Conservation (phyloP, 352 stramenopile species). For the Bremia lactucae region DNA sequence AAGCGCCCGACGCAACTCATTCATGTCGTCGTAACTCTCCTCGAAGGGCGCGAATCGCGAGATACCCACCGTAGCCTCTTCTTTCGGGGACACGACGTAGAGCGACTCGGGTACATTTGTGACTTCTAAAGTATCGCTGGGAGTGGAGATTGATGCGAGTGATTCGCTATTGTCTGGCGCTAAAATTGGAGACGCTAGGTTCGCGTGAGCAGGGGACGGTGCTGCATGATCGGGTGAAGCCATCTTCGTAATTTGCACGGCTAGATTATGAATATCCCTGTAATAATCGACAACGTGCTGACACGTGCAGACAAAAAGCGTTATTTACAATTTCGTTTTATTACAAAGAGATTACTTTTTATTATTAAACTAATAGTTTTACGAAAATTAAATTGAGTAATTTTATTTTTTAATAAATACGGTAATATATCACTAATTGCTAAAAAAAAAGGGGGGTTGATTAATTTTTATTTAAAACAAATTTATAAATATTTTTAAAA, state of each 20-base stretch:
- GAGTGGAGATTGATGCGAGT: slow-evolving; percentile 1
- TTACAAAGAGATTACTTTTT: too few species aligned
- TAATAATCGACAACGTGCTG: too few species aligned
- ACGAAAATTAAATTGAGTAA: too few species aligned
- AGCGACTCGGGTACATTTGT: slow-evolving; percentile 7
- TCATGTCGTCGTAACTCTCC: slow-evolving; percentile 68
- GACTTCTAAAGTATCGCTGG: slow-evolving; percentile 12
- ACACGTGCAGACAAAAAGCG: too few species aligned
- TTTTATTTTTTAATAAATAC: too few species aligned
- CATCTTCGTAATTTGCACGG: slow-evolving; percentile 19
- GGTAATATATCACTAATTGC: too few species aligned
- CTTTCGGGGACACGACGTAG: slow-evolving; percentile 8
- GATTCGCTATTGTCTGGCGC: background rate
- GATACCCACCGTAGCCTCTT: background rate
- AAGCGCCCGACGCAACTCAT: slow-evolving; percentile 56
- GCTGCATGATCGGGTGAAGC: background rate
- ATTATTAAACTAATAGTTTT: too few species aligned
- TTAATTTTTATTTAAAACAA: too few species aligned
- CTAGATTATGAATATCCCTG: slow-evolving; percentile 27
- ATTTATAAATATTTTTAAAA: too few species aligned
- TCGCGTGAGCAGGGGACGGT: background rate
- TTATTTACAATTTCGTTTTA: too few species aligned
- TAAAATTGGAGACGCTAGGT: background rate
- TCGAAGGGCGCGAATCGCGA: slow-evolving; percentile 44
- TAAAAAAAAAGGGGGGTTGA: too few species aligned